Evolutionary conservation across 2,329 filamentous ascomycete genomes (phyloP), one percentile per base, ranked within the genome.

Genomic region (Cladophialophora yegresii): DNA sequence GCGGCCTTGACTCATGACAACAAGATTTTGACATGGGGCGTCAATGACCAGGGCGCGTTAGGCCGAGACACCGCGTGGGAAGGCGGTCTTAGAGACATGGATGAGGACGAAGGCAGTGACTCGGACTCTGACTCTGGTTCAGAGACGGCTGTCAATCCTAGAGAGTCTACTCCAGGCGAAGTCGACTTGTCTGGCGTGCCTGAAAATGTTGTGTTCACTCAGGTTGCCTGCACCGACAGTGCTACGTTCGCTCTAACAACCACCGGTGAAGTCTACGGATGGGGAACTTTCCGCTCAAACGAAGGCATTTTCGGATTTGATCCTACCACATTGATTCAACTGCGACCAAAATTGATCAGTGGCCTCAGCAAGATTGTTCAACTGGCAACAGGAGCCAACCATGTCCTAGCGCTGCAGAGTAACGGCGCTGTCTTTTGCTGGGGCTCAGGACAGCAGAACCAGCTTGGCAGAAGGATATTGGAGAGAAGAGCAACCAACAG

Each of bases 1-100:
- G 82, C 88, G 60, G 90, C 87, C 5, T 79, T 95, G 54, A 93
- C 91, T 51, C 83, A 86, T 65, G 88, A 93, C 75, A 91, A 92
- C 80, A 87, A 85, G 77, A 89, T 95, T 69, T 78, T 92, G 60
- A 93, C 90, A n/a, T 96, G 91, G 91, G 91, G 91, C 59, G 90
- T 93, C 70, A 95, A 95, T 74, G 90, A 93, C 73, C 86, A 92
- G 72, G 88, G 88, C 67, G 89, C 91, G 7, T 83, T 95, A 22
- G 91, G 90, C 50, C 84, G 91, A 72, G 85, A 90, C 73, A 92
- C 89, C 3, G 79, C 79, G 10, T 87, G 85, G 81, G 72, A 72
- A 9, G 72, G 72, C 47, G 72, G 72, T 40, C 57, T 73, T 54
- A 71, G 64, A 49, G 74, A 73, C 50, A 71, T 74, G 30, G 73